Base-by-base conservation (phyloP, 2,329 filamentous ascomycete species). In the Penicillium palitans region DNA sequence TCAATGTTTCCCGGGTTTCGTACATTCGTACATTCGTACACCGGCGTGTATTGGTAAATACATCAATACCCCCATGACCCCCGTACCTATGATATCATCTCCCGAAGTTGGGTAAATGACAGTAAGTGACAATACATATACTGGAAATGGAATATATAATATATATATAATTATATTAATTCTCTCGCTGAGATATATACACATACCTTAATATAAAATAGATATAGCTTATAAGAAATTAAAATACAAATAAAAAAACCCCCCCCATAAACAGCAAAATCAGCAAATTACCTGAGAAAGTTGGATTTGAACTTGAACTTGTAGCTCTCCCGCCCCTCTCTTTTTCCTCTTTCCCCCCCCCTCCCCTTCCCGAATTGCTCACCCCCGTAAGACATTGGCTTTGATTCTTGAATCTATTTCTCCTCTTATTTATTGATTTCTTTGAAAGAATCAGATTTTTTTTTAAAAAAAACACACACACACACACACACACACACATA, bases 281-380 rank as follows among this genome's bases (percentile, higher is more conserved):
- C n/a, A 40, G 35, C 29, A 33, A 54, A 31, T 24, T 39, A 37
- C 33, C 33, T 48, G 35, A 35, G 49, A 39, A 53, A 45, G 45
- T 44, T 50, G 48, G 48, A 42, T 58, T 42, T n/a, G 39, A 52
- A 46, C 47, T 60, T 55, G 55, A 46, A 44, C 24, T 44, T 37
- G 44, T 39, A 49, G 45, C 60, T 63, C 60, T 63, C 57, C 60
- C 60, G 63, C 64, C 60, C 60, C 52, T 62, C 56, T 63, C 57
- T 52, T 61, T 62, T 65, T 54, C 55, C 60, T 58, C 50, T 60
- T 61, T 56, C 27, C 35, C 60, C 35, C 60, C 57, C 49, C 33
- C 33, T 17, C 48, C 49, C 50, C 59, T 59, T 58, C 56, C 57
- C 57, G 53, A 42, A 60, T 52, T 55, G 35, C 50, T 47, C 51